Base-by-base conservation (phyloP, 352 stramenopile species). In the Peronospora destructor region DNA sequence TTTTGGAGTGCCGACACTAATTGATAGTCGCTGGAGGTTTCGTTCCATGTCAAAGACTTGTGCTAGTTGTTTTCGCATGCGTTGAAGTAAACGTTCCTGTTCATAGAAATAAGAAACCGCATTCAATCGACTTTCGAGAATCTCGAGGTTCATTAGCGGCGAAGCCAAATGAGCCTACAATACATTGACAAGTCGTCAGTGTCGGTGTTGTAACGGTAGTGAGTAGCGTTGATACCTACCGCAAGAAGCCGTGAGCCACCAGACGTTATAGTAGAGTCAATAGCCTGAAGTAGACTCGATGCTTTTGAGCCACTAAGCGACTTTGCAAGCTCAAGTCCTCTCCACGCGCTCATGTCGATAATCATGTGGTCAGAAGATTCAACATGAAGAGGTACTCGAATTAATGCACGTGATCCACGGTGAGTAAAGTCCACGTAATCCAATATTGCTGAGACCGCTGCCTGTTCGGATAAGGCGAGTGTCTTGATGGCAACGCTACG, bases 311-410 rank as follows among this genome's bases (percentile, higher is more conserved):
- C 76, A 19, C 56, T 62, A 1, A 82, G 54, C 11, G 71, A 84
- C 46, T 84, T 86, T 0, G 70, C 55, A n/a, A 90, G 53, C 26
- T 90, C 78, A 2, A 90, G 72, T 0, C 73, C 70, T 52, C 71
- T 72, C 78, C 78, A 90, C 5, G 78, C 78, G 19, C 78, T 90
- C 0, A 70, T 49, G 34, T 90, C 78, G 35, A 90, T 87, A 50
- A 90, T 80, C 78, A 90, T 90, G 49, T 85, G 73, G 39, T 85
- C 71, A 0, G 68, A 77, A 17, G 62, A 79, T 45, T 85, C 72
- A 17, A 89, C 61, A 45, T 87, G 73, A 41, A 81, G 49, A 10
- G 75, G 74, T 17, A 53, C 45, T 2, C 61, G 52, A 13, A 84
- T 61, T 13, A 76, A 53, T 8, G 66, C 47, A 14, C 32, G 61